Evolutionary conservation across 768 basidiomycete species (phyloP).

Genomic region (Tulasnella sp.): DNA sequence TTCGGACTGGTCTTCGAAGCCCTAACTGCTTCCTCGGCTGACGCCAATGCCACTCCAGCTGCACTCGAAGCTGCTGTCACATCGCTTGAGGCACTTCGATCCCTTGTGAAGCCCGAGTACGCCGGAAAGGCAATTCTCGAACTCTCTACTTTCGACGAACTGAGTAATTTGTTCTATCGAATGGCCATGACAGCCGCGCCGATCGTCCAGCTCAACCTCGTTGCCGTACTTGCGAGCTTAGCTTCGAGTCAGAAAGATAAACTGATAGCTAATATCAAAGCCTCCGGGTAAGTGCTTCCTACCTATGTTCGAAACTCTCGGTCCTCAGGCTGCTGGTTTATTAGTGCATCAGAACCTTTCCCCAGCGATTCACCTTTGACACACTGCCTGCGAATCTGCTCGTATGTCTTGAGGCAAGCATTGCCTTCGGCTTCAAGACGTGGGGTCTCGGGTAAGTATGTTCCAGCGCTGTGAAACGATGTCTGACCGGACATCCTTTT

Average conservation of each 20-base stretch:
- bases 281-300: not conserved
- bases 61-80: slow-evolving; percentile 46
- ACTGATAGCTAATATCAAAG: not conserved
- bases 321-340: not conserved
- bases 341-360: slow-evolving; percentile 21
- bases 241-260: slow-evolving; percentile 36
- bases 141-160: slow-evolving; percentile 79
- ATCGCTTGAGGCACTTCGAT: slow-evolving; percentile 67
- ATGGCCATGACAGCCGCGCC: slow-evolving; percentile 83
- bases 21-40: slow-evolving; percentile 55
- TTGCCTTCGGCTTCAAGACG: slow-evolving; percentile 39
- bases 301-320: no score
- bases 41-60: slow-evolving; percentile 41
- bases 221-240: slow-evolving; percentile 58
- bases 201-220: slow-evolving; percentile 57
- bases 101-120: slow-evolving; percentile 70
- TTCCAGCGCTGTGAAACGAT: not conserved
- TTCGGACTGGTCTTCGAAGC: slow-evolving; percentile 95
- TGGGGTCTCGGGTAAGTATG: not conserved
- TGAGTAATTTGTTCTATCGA: slow-evolving; percentile 79
- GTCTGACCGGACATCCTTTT: not conserved
- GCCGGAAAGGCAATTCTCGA: slow-evolving; percentile 75
- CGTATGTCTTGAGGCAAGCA: slow-evolving; percentile 67
- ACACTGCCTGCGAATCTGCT: slow-evolving; percentile 77
- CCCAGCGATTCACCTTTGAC: slow-evolving; percentile 34